Base-by-base conservation (phyloP, 2,329 filamentous ascomycete species). In the Hortaea werneckii region DNA sequence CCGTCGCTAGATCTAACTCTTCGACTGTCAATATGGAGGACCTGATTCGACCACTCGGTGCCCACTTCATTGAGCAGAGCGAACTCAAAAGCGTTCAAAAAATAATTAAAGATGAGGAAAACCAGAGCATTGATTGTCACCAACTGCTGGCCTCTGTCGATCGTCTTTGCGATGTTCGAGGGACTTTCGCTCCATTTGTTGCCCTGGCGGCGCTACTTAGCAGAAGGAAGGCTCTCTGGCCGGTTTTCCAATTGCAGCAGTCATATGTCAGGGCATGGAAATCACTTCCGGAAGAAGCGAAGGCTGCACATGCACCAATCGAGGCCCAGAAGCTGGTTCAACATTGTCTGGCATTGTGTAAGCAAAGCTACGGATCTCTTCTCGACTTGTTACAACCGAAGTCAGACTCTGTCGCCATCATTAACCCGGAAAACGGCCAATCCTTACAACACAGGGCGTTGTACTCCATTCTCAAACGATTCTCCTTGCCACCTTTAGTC, bases 221-320 rank as follows among this genome's bases (percentile, higher is more conserved):
- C 12, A 42, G 44, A 13, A n/a, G 52, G 2, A 43, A 52, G 10
- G 55, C 55, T 40, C 52, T 52, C 34, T 62, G 59, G 60, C 58
- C 60, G 3, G 47, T 60, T 7, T 53, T 62, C 11, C 50, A 58
- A 32, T 49, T 62, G 2, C 56, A 60, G 42, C 61, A 61, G 13
- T 65, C 61, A 40, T 62, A 67, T 45, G 60, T 60, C 4, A 54
- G 60, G 32, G 50, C 69, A 2, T 65, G 60, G 56, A 67, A 62
- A 42, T 53, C 59, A 2, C 50, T 71, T 5, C 67, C 68, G 2
- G 65, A 69, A 44, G 54, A 53, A 9, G 55, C 56, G 27, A 68
- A 65, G 43, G 54, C 60, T n/a, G 58, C 58, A 13, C 51, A 41
- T 28, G 50, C 50, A 26, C 46, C 55, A 1, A 20, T 46, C 26